Base-by-base conservation (phyloP, 768 basidiomycete genomes). In the Suillus brevipes region DNA sequence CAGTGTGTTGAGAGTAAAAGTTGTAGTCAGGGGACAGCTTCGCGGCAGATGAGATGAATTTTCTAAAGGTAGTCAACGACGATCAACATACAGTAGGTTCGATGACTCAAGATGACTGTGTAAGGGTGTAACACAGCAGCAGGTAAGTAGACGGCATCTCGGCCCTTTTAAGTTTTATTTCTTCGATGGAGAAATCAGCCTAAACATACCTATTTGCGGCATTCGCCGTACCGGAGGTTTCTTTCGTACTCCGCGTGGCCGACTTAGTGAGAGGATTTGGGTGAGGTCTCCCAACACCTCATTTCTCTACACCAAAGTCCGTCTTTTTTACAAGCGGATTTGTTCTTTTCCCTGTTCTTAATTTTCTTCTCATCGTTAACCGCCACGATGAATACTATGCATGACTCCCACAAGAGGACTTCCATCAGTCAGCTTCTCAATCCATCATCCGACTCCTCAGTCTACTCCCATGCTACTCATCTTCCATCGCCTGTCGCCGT, bases 361-460 rank as follows among this genome's bases (percentile, higher is more conserved):
- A 25, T 7, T 60, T 64, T 57, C 58, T 64, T 62, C 68, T 67
- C 67, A 45, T 45, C 63, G 58, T 60, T 64, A 62, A 66, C 58
- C 67, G 38, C 68, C 69, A 73, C 79, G 74, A 82, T 81, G 74
- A 78, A 78, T 67, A 69, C 76, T 61, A 71, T 80, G 67, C 81
- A 83, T 61, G 82, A 84, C 73, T 70, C 67, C 47, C 77, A 79
- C 68, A 83, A 83, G 71, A 82, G 82, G 45, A 84, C 82, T 4
- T 83, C 83, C 59, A 83, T 83, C 75, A 81, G 76, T 68, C 80
- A 83, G 66, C 79, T 83, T 16, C 81, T 83, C 71, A 83, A 83
- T 64, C 82, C 82, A n/a, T 77, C 82, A 64, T 77, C 78, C 63
- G 74, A 77, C 66, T 74, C 79, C 34, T 74, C 81, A 72, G 70